A percentile compares a stretch with the other conserved stretches of the same genome.
Conservation (phyloP, 495 filamentous ascomycete genomes). For the Chaetomium cochliodes region DNA sequence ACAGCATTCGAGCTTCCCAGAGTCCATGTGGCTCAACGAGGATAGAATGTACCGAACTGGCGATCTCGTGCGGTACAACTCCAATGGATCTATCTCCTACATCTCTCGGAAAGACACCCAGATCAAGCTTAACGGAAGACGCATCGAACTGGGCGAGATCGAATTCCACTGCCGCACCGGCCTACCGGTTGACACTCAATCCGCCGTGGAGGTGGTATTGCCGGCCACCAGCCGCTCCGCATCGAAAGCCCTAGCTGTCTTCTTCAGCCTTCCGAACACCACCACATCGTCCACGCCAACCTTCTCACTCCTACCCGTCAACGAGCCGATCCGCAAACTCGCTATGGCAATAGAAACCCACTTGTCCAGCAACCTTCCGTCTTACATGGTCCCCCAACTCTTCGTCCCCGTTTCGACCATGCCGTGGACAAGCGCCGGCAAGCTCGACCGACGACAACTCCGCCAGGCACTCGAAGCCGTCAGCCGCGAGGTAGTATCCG, state of each 20-base stretch:
- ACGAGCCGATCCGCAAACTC: background rate
- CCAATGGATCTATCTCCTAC: slow-evolving; percentile 35
- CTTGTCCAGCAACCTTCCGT: slow-evolving; percentile 1
- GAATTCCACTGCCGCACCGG: slow-evolving; percentile 53
- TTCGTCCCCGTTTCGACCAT: slow-evolving; percentile 53
- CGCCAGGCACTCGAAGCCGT: slow-evolving; percentile 21
- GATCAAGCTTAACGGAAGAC: slow-evolving; percentile 42
- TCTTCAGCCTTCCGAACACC: slow-evolving; percentile 22
- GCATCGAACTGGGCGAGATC: slow-evolving; percentile 44
- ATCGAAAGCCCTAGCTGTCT: slow-evolving; percentile 25
- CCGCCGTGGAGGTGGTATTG: slow-evolving; percentile 23
- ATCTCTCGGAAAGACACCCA: slow-evolving; percentile 44
- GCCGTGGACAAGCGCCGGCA: slow-evolving; percentile 53
- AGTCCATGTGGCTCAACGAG: slow-evolving; percentile 7
- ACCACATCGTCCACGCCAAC: background rate
- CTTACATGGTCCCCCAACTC: slow-evolving; percentile 57
- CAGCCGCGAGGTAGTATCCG: slow-evolving; percentile 13
- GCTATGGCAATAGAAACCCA: slow-evolving; percentile 27
- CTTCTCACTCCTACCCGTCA: slow-evolving; percentile 24
- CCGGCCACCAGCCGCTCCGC: slow-evolving; percentile 12
- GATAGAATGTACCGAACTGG: slow-evolving; percentile 50
- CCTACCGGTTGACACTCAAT: slow-evolving; percentile 21
- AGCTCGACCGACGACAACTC: slow-evolving; percentile 44
- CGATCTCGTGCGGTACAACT: slow-evolving; percentile 54
- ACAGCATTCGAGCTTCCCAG: slow-evolving; percentile 44